Evolutionary conservation across 768 basidiomycete genomes (phyloP), one percentile per base, ranked within the genome.

Genomic region (Mycena chlorophos): DNA sequence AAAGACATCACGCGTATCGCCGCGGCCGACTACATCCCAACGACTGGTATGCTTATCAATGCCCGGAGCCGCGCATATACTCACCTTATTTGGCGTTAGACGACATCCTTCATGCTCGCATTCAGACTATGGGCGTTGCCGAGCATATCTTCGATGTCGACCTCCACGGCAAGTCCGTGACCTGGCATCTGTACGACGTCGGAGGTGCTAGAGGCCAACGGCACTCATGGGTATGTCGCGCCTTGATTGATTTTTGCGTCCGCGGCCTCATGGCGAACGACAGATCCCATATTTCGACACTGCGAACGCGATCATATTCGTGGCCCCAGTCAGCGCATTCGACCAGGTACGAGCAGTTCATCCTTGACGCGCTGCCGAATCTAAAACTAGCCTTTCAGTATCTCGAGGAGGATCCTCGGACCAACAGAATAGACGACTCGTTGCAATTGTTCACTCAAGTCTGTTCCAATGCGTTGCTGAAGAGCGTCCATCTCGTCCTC

Each of bases 81-180:
- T 69, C 52, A 72, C 54, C 29, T 54, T 46, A 42, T 64, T 59
- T 23, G 60, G 20, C 47, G 6, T 22, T 57, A 90, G 91, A 93
- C 68, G 91, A 94, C 65, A 91, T 94, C 53, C 76, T 94, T 17
- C 89, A 91, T 65, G 90, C 89, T n/a, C 87, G 91, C 30, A 88
- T 94, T 51, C 92, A 92, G 66, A 94, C 91, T 5, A 91, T 94
- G 86, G 91, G 91, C 1, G 87, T 94, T 3, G 81, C 88, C 0
- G 91, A 93, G 68, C 90, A 93, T 62, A 75, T 85, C 27, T 93
- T 93, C 62, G 88, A 90, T 52, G 86, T 93, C 27, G 83, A 86
- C 45, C 82, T 91, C 38, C 87, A 89, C 59, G 88, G 89, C 14
- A 91, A 87, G 67, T 72, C 76, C 25, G 87, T 90, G 13, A 84